Conservation (phyloP, 2,329 filamentous ascomycete species). For the Camillea tinctor region DNA sequence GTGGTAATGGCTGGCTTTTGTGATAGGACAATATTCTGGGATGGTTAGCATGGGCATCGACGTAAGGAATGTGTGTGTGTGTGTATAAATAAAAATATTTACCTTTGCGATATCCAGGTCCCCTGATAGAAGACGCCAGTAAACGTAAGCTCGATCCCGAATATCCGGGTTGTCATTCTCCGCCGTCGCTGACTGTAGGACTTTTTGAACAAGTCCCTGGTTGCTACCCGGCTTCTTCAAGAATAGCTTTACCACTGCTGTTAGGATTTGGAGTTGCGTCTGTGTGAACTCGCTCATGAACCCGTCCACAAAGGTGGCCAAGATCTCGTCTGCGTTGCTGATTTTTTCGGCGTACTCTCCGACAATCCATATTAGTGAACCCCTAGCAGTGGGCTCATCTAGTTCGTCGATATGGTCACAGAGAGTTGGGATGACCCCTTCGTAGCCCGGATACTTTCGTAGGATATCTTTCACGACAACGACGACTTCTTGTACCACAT, state of each 20-base stretch:
- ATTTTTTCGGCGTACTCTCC: conserved; percentile 99
- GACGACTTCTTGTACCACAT: conserved; percentile 96
- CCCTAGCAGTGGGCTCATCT: conserved; percentile 88
- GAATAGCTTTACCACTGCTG: conserved; percentile 95
- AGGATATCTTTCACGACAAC: conserved; percentile 99
- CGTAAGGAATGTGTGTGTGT: background rate
- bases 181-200: conserved; percentile 86
- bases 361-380: conserved; percentile 96
- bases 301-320: conserved; percentile 85
- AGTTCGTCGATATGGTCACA: conserved; percentile 97
- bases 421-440: conserved; percentile 93
- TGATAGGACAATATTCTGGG: conserved; percentile 79
- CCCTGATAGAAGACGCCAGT: conserved; percentile 93
- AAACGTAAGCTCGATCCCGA: conserved; percentile 93
- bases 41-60: conserved; percentile 25
- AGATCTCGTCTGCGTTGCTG: conserved; percentile 93
- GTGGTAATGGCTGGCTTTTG: conserved; percentile 92
- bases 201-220: conserved; percentile 88
- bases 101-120: conserved; percentile 89
- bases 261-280: conserved; percentile 97
- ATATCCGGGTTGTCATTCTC: conserved; percentile 98
- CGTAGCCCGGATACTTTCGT: conserved; percentile 94
- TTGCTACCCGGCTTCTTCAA: conserved; percentile 93
- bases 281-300: conserved; percentile 98
- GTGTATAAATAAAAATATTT: conserved; percentile 38